phyloP scores from a whole-genome alignment of 2,329 filamentous ascomycete species.

The Arachnopeziza araneosa region DNA sequence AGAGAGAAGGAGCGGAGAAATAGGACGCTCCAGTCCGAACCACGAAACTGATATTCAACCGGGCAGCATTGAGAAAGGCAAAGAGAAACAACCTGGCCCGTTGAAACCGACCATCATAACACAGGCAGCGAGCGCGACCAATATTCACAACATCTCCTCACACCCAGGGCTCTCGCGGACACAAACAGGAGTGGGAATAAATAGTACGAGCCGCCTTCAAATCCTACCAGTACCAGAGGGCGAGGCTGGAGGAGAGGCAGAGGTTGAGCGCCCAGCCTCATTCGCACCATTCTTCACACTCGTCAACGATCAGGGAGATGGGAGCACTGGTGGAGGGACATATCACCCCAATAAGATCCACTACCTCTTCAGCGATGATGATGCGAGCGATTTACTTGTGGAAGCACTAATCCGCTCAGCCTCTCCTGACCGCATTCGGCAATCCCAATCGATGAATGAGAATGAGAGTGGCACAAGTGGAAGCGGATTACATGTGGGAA shows the following conservation, averaged over 20 bases:
- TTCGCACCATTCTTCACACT: slow-evolving; percentile 85
- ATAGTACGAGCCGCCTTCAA: not conserved
- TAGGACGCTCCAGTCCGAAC: no score
- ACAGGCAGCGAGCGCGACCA: not conserved
- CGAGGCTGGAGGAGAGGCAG: not conserved
- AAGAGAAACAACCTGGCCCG: not conserved
- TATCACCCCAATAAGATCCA: slow-evolving; percentile 74
- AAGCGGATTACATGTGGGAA: not conserved
- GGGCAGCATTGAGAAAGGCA: no score
- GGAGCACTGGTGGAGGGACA: slow-evolving; percentile 53
- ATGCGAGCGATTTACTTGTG: slow-evolving; percentile 66
- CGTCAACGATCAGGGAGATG: slow-evolving; percentile 57
- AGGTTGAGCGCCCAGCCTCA: slow-evolving; percentile 11
- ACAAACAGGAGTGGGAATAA: not conserved
- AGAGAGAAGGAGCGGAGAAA: no score
- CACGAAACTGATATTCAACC: no score
- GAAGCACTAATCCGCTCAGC: slow-evolving; percentile 46
- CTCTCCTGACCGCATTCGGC: not conserved
- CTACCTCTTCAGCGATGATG: slow-evolving; percentile 92
- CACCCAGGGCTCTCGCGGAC: not conserved
- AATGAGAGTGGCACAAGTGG: not conserved
- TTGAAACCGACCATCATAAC: not conserved
- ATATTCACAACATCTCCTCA: not conserved
- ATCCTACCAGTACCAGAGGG: not conserved
- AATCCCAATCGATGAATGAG: not conserved